Evolutionary conservation across 1,284 basidiomycete genomes (phyloP), one percentile per base, ranked within the genome.

Genomic region (Trichosporon sp.): DNA sequence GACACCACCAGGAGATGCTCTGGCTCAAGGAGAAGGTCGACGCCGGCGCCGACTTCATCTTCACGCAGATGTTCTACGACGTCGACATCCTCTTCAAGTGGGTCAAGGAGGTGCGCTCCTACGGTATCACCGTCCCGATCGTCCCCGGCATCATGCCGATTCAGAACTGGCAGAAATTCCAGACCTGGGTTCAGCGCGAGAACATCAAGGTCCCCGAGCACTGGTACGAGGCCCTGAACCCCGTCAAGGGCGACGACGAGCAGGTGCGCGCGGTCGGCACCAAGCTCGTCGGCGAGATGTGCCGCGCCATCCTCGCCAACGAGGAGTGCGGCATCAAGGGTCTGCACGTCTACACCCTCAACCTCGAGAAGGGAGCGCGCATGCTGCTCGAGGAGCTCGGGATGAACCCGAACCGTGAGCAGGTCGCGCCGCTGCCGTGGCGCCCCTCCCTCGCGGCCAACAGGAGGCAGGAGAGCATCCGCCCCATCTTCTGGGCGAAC

Each of bases 61-160:
- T 99, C 73, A 98, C 97, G 0, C 97, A 99, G 80, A 88, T 99
- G 68, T 99, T 99, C 84, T 99, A 99, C 85, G 96, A 98, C 78
- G 90, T 92, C 43, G 90, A 94, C 73, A 88, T 89, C 66, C 96
- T 96, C 84, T 85, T 94, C 68, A 82, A 86, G 67, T 98, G 94
- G 95, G 92, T 94, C 72, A 90, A 90, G 76, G 87, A 89, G 54
- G 90, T 95, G 38, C 89, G 94, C 70, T 90, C 86, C 10, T 91
- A 91, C 6, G 94, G 96, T 7, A 97, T 99, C 83, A 93, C 90
- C 0, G 88, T 96, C 31, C 96, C 97, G 16, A 95, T 99, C 80
- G 90, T 99, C 5, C 97, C 97, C 26, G 84, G 84, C 21, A 92
- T 99, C 79, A 96, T 95, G 85, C 96, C 96, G 4, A 96, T 99